Evolutionary conservation across 805 yeast species (phyloP).

Genomic region (Metschnikowia cerradonensis): DNA sequence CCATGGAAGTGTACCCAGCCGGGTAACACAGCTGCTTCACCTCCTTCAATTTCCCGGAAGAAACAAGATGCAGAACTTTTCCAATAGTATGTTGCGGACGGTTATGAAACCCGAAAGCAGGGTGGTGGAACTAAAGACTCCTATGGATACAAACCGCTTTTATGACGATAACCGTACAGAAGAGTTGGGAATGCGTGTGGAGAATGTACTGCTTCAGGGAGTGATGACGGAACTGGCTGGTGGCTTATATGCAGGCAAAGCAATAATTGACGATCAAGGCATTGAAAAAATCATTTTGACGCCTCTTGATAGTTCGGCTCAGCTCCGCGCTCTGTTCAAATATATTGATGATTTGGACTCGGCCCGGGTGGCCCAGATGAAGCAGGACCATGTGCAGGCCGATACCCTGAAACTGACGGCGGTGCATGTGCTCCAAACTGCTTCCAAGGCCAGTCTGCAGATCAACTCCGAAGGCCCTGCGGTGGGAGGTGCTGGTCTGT

Average conservation of each 20-base stretch:
- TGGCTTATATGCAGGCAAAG: constrained; percentile 34
- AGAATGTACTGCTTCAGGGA: constrained; percentile 65
- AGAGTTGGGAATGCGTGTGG: constrained; percentile 58
- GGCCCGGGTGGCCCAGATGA: constrained; percentile 38
- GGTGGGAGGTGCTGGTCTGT: constrained; percentile 32
- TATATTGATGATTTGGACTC: constrained; percentile 64
- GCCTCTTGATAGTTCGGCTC: constrained; percentile 66
- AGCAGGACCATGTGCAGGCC: constrained; percentile 30
- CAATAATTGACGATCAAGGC: constrained; percentile 19
- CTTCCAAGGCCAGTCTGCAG: constrained; percentile 29
- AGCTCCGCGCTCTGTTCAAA: constrained; percentile 75
- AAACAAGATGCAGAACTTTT: constrained; percentile 39
- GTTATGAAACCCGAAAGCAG: constrained; percentile 60
- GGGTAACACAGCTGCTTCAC: constrained; percentile 29
- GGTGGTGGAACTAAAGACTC: constrained; percentile 70
- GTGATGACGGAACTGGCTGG: constrained; percentile 56
- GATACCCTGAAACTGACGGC: constrained; percentile 21
- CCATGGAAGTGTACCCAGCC: constrained; percentile 23
- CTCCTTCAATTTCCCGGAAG: constrained; percentile 45
- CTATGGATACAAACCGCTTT: constrained; percentile 63
- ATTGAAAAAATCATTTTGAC: constrained; percentile 50
- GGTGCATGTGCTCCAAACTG: constrained; percentile 40
- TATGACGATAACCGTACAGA: constrained; percentile 62
- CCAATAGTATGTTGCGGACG: constrained; percentile 33
- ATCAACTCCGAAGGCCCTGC: constrained; percentile 25